These are phyloP conservation scores for Fusarium siculi DNA, from an alignment of 2,329 filamentous ascomycete species.

Conservation along the genomic window DNA sequence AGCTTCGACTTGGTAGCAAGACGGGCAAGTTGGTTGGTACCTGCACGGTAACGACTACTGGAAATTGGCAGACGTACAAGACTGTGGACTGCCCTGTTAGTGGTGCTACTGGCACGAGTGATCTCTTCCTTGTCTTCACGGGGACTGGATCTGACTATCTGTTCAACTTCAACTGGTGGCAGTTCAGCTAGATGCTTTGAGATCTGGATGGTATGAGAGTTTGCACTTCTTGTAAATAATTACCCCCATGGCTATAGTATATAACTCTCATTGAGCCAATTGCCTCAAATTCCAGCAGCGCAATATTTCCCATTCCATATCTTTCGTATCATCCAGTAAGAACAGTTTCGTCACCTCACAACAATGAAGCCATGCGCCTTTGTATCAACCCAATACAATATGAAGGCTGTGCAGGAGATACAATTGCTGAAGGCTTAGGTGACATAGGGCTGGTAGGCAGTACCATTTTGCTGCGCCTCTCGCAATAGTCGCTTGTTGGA, in stretches of 20 bases:
- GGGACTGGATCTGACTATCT: not conserved
- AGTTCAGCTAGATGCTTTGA: not conserved
- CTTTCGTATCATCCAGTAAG: not conserved
- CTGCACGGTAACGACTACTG: conserved; percentile 5
- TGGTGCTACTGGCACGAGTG: not conserved
- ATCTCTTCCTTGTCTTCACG: conserved; percentile 4
- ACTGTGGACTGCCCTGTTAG: not conserved
- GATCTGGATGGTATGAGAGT: accelerated
- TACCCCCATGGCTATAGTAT: accelerated
- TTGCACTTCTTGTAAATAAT: not conserved
- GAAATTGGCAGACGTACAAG: conserved; percentile 2
- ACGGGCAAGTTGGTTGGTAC: conserved; percentile 5
- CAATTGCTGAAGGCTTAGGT: not conserved
- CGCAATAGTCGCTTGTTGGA: conserved; percentile 15
- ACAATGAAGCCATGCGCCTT: accelerated
- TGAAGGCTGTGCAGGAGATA: too few relatives aligned
- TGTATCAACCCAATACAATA: not conserved
- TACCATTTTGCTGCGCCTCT: conserved; percentile 14
- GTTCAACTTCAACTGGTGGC: conserved; percentile 22
- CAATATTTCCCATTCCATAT: accelerated
- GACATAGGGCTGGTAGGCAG: conserved; percentile 12
- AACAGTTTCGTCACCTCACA: accelerated
- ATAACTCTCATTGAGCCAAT: not conserved
- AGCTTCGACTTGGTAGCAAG: not conserved
- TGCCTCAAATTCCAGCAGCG: accelerated